Evolutionary conservation across 306 rosid species (phyloP), one percentile per base, ranked within the genome.

Genomic region (Quercus aquifolioides): DNA sequence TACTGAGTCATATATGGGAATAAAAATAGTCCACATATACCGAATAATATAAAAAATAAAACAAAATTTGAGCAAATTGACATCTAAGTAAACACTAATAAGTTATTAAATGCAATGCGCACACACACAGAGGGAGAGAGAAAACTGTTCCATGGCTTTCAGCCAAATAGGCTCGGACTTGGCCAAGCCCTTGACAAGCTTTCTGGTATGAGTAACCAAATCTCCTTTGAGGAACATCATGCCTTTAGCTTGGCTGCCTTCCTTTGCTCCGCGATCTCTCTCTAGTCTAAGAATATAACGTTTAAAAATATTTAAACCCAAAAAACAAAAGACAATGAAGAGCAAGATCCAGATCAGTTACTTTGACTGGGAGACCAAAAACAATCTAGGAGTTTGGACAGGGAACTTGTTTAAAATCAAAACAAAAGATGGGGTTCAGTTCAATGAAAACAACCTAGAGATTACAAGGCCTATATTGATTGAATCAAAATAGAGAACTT

Each of bases 91-190:
- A 41, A 41, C 46, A 8, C 38, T 59, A 69, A 41, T 20, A 28
- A 49, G 52, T 38, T 38, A 7, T 38, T 8, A 38, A 38, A 7
- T 7, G 46, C 46, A 38, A 38, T 38, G 11, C 11, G 2, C 46
- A 38, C 43, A 38, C 46, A 38, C 46, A 23, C 10, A 68, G 11
- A 57, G 69, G 65, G 30, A 56, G 77, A 80, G 51, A 28, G 62
- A 63, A 43, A 59, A 92, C 95, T 85, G 90, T 80, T 92, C 93
- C 98, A 92, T 92, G 84, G 97, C 98, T 87, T 94, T 94, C 85
- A 92, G 93, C 97, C 97, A 92, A 46, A 86, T 60, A 20, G 98
- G 97, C 84, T 94, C 91, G 0, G 92, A 83, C 82, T 78, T 86
- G 78, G 97, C 99, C 68, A 90, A 69, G 67, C 97, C 97, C 84